phyloP scores from a whole-genome alignment of 2,329 filamentous ascomycete species.

The Albifimbria verrucaria region DNA sequence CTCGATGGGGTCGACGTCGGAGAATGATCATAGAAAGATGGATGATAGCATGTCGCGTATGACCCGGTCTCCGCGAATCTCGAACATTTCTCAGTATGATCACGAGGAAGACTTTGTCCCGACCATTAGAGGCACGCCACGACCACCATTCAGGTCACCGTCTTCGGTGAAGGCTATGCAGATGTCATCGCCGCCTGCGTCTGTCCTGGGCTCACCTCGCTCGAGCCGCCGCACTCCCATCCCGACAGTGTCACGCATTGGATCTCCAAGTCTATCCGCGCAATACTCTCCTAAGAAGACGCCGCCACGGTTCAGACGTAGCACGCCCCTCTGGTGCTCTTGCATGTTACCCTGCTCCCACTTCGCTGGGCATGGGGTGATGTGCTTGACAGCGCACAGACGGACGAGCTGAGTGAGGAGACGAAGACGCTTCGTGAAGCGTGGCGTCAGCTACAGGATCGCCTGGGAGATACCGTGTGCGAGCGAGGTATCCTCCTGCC shows the following conservation, averaged over 20 bases:
- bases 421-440: slow-evolving; percentile 55
- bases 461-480: slow-evolving; percentile 69
- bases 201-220: slow-evolving; percentile 53
- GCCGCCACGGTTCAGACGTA: slow-evolving; percentile 54
- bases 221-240: slow-evolving; percentile 46
- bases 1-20: slow-evolving; percentile 52
- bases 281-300: slow-evolving; percentile 58
- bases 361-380: slow-evolving; percentile 63
- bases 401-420: slow-evolving; percentile 39
- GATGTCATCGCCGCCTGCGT: slow-evolving; percentile 64
- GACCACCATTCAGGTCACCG: slow-evolving; percentile 66
- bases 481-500: slow-evolving; percentile 72
- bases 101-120: slow-evolving; percentile 45
- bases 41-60: slow-evolving; percentile 28
- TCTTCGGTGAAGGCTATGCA: slow-evolving; percentile 69
- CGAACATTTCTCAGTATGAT: slow-evolving; percentile 48
- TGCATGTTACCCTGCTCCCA: slow-evolving; percentile 75
- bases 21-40: slow-evolving; percentile 28
- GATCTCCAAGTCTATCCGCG: slow-evolving; percentile 49
- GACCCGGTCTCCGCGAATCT: slow-evolving; percentile 40
- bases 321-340: slow-evolving; percentile 67
- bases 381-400: slow-evolving; percentile 43
- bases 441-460: slow-evolving; percentile 66
- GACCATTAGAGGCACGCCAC: slow-evolving; percentile 55
- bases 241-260: slow-evolving; percentile 52